These are phyloP conservation scores for Crithidia fasciculata DNA, from an alignment of 208 protist genomes.

Conservation along the genomic window DNA sequence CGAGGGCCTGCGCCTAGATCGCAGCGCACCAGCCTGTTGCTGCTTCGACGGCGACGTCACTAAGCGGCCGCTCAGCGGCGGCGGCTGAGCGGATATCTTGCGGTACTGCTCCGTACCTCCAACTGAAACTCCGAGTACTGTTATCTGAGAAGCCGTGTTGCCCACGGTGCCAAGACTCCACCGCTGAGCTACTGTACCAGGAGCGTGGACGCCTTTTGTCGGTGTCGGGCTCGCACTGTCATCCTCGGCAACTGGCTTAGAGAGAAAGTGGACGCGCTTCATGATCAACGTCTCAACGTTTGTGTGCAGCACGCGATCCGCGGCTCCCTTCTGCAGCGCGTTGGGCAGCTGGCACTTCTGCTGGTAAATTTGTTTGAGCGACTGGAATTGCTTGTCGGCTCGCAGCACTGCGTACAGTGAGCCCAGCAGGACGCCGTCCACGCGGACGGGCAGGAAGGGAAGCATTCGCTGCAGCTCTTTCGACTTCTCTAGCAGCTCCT, in stretches of 20 bases:
- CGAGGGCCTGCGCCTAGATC: not conserved
- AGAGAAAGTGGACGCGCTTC: slow-evolving; percentile 11
- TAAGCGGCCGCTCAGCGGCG: too few relatives aligned
- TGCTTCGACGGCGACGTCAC: too few relatives aligned
- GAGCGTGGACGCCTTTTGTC: too few relatives aligned
- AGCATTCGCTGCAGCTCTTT: slow-evolving; percentile 22
- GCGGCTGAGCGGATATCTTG: too few relatives aligned
- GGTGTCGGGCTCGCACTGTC: not conserved
- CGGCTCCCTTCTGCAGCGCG: too few relatives aligned
- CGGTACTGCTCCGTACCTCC: too few relatives aligned
- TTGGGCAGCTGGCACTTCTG: not conserved
- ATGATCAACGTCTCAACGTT: slow-evolving; percentile 10
- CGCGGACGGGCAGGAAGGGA: slow-evolving; percentile 47
- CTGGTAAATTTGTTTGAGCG: slow-evolving; percentile 23
- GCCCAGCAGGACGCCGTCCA: slow-evolving; percentile 45
- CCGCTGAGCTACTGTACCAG: too few relatives aligned
- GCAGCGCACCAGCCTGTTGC: not conserved
- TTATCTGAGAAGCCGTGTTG: too few relatives aligned
- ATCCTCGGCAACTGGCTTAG: not conserved
- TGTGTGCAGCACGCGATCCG: not conserved
- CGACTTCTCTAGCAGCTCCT: slow-evolving; percentile 34
- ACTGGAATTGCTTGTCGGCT: slow-evolving; percentile 50
- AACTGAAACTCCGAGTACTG: too few relatives aligned
- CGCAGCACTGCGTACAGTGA: slow-evolving; percentile 38
- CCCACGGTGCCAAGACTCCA: too few relatives aligned